A percentile compares a stretch with the other conserved stretches of the same genome.
Evolutionary conservation across 202 grass and related monocot genomes (phyloP).

Genomic region (Schoenoplectus triqueter): DNA sequence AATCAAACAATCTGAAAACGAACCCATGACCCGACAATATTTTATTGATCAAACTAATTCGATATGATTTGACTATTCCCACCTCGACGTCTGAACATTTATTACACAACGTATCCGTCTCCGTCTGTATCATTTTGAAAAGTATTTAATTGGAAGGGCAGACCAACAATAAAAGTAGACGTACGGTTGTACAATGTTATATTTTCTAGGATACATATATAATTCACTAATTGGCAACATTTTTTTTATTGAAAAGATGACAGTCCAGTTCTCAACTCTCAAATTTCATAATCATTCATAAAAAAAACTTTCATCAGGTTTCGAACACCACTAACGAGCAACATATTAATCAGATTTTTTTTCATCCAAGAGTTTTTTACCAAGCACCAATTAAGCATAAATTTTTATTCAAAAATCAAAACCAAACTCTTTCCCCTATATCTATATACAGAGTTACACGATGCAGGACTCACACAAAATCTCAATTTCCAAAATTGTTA

Average conservation of each 20-base stretch:
- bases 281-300: too few relatives aligned
- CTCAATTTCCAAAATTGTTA: not conserved
- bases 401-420: not conserved
- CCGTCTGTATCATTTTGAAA: not conserved
- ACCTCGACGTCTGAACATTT: too few relatives aligned
- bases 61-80: too few relatives aligned
- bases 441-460: not conserved
- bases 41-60: too few relatives aligned
- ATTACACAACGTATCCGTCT: too few relatives aligned
- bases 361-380: not conserved
- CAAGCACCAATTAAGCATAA: not conserved
- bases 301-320: too few relatives aligned
- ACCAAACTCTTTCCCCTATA: too few relatives aligned
- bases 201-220: not conserved
- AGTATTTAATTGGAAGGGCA: not conserved
- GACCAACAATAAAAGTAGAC: too few relatives aligned
- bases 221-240: not conserved
- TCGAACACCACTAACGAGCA: too few relatives aligned
- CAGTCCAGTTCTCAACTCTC: too few relatives aligned
- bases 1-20: too few relatives aligned
- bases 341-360: not conserved
- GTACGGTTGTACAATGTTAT: not conserved
- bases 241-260: not conserved
- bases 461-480: not conserved
- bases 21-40: too few relatives aligned